Base-by-base conservation (phyloP, 352 stramenopile genomes). In the Globisporangium sylvaticum region DNA sequence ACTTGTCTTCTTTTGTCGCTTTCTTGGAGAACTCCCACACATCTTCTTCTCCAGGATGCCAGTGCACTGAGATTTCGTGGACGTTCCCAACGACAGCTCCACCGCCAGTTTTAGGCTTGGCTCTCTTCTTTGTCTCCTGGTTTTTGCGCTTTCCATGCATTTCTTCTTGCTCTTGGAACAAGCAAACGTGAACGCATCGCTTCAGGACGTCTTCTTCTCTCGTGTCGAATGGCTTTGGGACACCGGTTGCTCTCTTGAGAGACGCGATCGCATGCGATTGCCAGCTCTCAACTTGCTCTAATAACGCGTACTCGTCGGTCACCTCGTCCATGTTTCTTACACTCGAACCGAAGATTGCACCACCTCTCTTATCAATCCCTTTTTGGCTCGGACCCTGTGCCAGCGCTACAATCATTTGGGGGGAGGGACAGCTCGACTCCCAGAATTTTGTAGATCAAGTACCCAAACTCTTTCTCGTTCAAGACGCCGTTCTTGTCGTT, bases 11-110 rank as follows among this genome's bases (percentile, higher is more conserved):
- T 61, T 91, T 92, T 1, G 86, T 94, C 6, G 86, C 69, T 42
- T 87, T 87, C 52, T 81, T 83, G 1, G 86, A 94, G 59, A 94
- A 92, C 59, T 92, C 78, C 86, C 86, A 94, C 22, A 94, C 76
- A 32, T 92, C 86, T 71, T 94, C 86, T 76, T 91, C 81, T 1
- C 75, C 64, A 32, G 78, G 68, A 44, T 80, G 85, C 84, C 86
- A 94, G 48, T 82, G 77, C 12, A 94, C 84, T 15, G 86, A 81
- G 20, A 94, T 84, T 57, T 92, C 82, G 46, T 89, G 86, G 24
- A 94, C 78, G 57, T 94, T 94, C 1, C 86, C 86, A 6, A 94
- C 68, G 12, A 91, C 80, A 25, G 64, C 64, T 10, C 83, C 83
- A 18, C 70, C 74, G 6, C 72, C 62, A 56, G 50, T 52, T 2